A percentile compares a stretch with the other conserved stretches of the same genome.
Conservation (phyloP, 441 rosid genomes). For the Biscutella laevigata region DNA sequence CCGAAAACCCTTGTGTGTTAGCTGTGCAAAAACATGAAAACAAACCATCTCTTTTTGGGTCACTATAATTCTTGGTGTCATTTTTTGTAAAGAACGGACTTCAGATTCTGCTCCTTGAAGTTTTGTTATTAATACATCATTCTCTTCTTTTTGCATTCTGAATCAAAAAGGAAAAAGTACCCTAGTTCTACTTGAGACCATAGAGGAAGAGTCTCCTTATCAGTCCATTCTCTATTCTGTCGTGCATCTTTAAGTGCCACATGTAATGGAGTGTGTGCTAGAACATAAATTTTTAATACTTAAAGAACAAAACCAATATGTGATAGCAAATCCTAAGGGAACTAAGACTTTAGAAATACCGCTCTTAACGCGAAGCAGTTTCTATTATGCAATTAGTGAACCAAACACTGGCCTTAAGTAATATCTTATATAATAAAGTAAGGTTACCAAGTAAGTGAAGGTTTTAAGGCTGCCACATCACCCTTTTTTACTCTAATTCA, state of each 20-base stretch:
- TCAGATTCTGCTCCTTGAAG: conserved; percentile 59
- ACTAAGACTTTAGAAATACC: conserved; percentile 32
- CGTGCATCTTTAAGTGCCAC: conserved; percentile 62
- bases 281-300: background rate
- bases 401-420: no score
- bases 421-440: no score
- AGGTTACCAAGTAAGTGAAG: no score
- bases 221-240: conserved; percentile 40
- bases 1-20: background rate
- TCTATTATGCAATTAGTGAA: conserved; percentile 64
- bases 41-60: conserved; percentile 74
- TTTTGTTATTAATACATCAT: conserved; percentile 32
- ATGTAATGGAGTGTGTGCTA: conserved; percentile 25
- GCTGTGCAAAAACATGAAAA: conserved; percentile 9
- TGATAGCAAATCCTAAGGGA: background rate
- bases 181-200: conserved; percentile 55
- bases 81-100: conserved; percentile 49
- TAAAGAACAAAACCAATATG: conserved; percentile 5
- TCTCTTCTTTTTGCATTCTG: conserved; percentile 52
- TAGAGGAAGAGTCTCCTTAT: conserved; percentile 45
- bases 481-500: no score
- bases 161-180: conserved; percentile 11
- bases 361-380: conserved; percentile 69
- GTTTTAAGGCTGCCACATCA: no score
- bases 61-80: conserved; percentile 74